These are phyloP conservation scores for Pseudisothecium myosuroides DNA, from an alignment of 225 moss, liverwort and hornwort species.

Conservation along the genomic window DNA sequence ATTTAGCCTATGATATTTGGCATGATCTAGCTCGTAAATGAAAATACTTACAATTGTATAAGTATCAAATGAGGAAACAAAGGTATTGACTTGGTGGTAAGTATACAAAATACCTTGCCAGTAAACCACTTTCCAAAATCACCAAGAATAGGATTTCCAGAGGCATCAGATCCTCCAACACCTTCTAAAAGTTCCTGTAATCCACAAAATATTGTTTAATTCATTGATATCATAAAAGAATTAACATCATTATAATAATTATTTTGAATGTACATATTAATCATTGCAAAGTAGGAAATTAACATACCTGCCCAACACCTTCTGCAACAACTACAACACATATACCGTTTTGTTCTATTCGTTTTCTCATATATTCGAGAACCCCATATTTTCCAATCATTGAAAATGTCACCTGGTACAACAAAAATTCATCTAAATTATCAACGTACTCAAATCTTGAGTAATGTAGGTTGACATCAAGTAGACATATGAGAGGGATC, in stretches of 20 bases:
- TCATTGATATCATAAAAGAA: background rate
- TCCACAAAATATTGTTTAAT: background rate
- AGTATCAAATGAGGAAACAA: background rate
- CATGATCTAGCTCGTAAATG: rapidly evolving
- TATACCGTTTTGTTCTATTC: constrained; percentile 73
- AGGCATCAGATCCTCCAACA: constrained; percentile 65
- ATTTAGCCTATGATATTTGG: background rate
- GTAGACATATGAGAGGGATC: background rate
- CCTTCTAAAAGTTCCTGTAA: constrained; percentile 75
- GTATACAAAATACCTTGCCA: constrained; percentile 33
- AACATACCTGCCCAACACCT: constrained; percentile 89
- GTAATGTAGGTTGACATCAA: background rate
- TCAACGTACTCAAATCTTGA: background rate
- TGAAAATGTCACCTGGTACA: constrained; percentile 49
- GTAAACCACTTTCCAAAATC: constrained; percentile 97
- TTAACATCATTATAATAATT: background rate
- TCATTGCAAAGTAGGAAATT: background rate
- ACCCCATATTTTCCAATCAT: constrained; percentile 72
- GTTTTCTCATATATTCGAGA: constrained; percentile 67
- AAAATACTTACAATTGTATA: background rate
- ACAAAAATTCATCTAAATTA: background rate
- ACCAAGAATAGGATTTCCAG: constrained; percentile 83
- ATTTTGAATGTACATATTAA: background rate
- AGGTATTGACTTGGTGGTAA: background rate
- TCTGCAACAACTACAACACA: constrained; percentile 91